Evolutionary conservation across 805 yeast species (phyloP), one percentile per base, ranked within the genome.

Genomic region (Candida oleophila): DNA sequence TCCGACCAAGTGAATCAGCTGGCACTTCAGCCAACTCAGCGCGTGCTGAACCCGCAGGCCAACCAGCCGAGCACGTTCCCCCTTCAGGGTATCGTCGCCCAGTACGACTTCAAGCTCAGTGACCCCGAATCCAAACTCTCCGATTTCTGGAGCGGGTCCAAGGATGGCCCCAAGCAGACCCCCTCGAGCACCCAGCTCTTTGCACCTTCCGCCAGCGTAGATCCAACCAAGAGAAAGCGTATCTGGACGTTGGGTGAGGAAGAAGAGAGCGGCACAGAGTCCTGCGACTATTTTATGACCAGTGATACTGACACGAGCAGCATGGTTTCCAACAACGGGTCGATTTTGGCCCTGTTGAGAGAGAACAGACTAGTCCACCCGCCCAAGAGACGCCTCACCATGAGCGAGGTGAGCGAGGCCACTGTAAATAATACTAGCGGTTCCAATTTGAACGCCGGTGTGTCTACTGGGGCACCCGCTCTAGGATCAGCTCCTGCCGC

Each of bases 311-410:
- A 70, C n/a, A 49, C 49, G 36, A 55, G 48, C 44, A 51, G 57
- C 46, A 60, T 59, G 43, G 47, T 52, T 4, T 55, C 62, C 3
- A 48, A 43, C 8, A 49, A 51, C 22, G 48, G 54, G n/a, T 45
- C 52, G 18, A 44, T 49, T 35, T 47, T 52, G 8, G 43, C 55
- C 9, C 46, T 42, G 7, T 15, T 51, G 16, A 45, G 61, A 38
- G 55, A 56, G 40, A 48, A 51, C 47, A 56, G 59, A 18, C 35
- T 54, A 20, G 53, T 51, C 3, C 73, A 69, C 48, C 74, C 73
- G 3, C 68, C 75, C 2, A 71, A 71, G 42, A 57, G 74, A 45
- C 61, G 76, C 46, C 43, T 69, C 21, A 69, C 28, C 25, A 18
- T 22, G 9, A 36, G 22, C 14, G 39, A 36, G 12, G 39, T 36